Conservation (phyloP, 768 basidiomycete genomes). For the Lyophyllum semitale region DNA sequence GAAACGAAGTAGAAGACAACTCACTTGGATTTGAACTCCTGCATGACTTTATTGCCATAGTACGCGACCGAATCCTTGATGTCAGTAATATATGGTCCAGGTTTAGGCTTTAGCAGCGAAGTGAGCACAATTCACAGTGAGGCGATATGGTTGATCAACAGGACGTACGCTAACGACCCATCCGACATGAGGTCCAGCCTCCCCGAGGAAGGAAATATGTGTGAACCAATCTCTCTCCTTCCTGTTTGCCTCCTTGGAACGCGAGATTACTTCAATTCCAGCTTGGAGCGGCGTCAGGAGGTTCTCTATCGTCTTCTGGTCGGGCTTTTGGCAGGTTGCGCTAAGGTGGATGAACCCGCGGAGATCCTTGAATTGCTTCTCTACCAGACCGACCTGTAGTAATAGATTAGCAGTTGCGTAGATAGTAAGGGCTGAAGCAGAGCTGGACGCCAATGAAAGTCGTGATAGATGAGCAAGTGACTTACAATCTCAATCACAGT, state of each 20-base stretch:
- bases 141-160: neutral
- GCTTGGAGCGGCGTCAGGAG: slow-evolving; percentile 70
- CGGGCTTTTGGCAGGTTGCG: slow-evolving; percentile 79
- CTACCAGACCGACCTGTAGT: slow-evolving; percentile 65
- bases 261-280: slow-evolving; percentile 74
- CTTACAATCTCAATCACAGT: slow-evolving; percentile 79
- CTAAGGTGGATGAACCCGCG: slow-evolving; percentile 69
- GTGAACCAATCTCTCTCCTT: slow-evolving; percentile 81
- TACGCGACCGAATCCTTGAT: slow-evolving; percentile 86
- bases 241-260: slow-evolving; percentile 79
- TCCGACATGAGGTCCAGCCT: slow-evolving; percentile 78
- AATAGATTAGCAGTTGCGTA: neutral
- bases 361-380: slow-evolving; percentile 66
- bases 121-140: neutral
- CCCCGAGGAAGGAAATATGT: slow-evolving; percentile 80
- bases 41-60: slow-evolving; percentile 88
- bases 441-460: neutral
- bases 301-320: slow-evolving; percentile 53
- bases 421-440: neutral
- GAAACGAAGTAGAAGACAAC: slow-evolving; percentile 23
- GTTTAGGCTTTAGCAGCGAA: slow-evolving; percentile 60
- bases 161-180: slow-evolving; percentile 84
- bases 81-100: slow-evolving; percentile 76
- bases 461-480: neutral
- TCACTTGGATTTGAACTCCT: slow-evolving; percentile 92